Evolutionary conservation across 2,329 filamentous ascomycete genomes (phyloP).

Genomic region (Penicillium oxalicum): DNA sequence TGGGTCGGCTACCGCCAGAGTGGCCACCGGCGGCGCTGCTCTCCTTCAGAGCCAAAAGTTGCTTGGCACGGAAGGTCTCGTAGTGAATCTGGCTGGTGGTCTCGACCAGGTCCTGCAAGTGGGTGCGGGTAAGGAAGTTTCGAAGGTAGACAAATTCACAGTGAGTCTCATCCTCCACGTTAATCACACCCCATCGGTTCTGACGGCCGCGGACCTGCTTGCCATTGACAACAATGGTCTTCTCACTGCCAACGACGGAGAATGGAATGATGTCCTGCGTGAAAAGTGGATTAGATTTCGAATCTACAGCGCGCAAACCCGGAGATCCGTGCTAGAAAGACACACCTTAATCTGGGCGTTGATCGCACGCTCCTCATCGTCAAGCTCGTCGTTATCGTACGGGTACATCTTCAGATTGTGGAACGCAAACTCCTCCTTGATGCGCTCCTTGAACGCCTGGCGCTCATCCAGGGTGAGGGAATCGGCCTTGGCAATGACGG

Average conservation of each 20-base stretch:
- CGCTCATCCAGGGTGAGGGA: constrained; percentile 94
- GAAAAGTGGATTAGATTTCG: constrained; percentile 30
- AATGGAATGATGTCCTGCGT: constrained; percentile 84
- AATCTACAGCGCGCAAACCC: too few species aligned
- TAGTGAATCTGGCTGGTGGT: constrained; percentile 99
- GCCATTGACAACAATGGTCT: constrained; percentile 93
- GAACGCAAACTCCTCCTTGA: constrained; percentile 99
- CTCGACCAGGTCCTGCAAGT: constrained; percentile 97
- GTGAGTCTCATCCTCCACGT: constrained; percentile 98
- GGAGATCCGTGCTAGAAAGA: not conserved
- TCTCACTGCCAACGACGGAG: constrained; percentile 95
- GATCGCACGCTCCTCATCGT: constrained; percentile 88
- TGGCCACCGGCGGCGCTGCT: constrained; percentile 76
- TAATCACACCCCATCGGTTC: constrained; percentile 99
- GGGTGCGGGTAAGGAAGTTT: constrained; percentile 96
- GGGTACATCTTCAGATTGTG: constrained; percentile 99
- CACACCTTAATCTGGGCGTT: constrained; percentile 93
- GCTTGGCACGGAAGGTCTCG: constrained; percentile 99
- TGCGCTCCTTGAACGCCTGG: constrained; percentile 93
- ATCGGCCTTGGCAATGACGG: constrained; percentile 97
- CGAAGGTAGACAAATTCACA: constrained; percentile 98
- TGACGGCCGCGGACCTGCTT: constrained; percentile 96
- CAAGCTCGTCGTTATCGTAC: constrained; percentile 98
- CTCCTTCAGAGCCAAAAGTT: constrained; percentile 95
- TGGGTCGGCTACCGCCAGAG: constrained; percentile 72